These are phyloP conservation scores for Verbascum thapsus DNA, from an alignment of 257 asterid genomes.

Conservation along the genomic window DNA sequence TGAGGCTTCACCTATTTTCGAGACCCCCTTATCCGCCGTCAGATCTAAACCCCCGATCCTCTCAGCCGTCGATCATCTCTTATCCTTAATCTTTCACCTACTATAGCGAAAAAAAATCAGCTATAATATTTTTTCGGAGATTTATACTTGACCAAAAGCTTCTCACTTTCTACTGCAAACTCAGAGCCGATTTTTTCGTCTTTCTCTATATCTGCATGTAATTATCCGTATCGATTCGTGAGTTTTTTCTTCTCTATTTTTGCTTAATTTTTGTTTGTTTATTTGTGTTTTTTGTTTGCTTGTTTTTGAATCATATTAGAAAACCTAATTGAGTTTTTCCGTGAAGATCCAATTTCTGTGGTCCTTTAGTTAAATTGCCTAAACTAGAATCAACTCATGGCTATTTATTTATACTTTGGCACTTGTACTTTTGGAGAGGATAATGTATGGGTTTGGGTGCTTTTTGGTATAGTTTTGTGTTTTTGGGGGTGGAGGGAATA, in stretches of 20 bases:
- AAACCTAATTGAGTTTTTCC: too few species aligned
- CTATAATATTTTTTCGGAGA: conserved; percentile 21
- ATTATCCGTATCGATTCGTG: conserved; percentile 11
- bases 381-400: too few species aligned
- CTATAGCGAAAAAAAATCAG: conserved; percentile 19
- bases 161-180: conserved; percentile 28
- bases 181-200: conserved; percentile 19
- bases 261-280: neutral
- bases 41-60: conserved; percentile 36
- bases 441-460: too few species aligned
- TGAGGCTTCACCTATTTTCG: conserved; percentile 1
- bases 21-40: conserved; percentile 35
- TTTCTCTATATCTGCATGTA: neutral
- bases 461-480: too few species aligned
- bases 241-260: neutral
- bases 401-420: too few species aligned
- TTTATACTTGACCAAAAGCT: conserved; percentile 26
- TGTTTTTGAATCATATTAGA: neutral
- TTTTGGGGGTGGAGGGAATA: too few species aligned
- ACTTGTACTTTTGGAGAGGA: too few species aligned
- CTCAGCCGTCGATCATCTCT: conserved; percentile 38
- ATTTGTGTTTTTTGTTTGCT: neutral
- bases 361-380: neutral
- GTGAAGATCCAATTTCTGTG: neutral
- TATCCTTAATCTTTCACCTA: conserved; percentile 50